These are phyloP conservation scores for Silene noctiflora DNA, from an alignment of 179 eudicot genomes.

Conservation along the genomic window DNA sequence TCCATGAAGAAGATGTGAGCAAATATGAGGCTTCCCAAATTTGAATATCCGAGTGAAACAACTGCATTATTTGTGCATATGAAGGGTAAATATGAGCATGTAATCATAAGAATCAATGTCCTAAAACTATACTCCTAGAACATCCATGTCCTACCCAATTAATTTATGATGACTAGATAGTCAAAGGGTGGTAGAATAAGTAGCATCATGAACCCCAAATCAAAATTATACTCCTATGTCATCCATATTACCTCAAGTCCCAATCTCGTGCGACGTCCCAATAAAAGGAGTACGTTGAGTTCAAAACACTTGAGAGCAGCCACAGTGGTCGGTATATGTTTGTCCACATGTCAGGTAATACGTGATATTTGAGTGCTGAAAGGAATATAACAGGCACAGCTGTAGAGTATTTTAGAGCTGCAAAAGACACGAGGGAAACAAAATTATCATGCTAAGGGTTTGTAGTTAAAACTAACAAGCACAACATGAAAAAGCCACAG, in stretches of 20 bases:
- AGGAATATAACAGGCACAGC: slow-evolving; percentile 95
- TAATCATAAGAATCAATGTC: neutral
- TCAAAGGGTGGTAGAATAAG: neutral
- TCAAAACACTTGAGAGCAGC: slow-evolving; percentile 75
- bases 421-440: slow-evolving; percentile 26
- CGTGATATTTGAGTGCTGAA: slow-evolving; percentile 93
- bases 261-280: slow-evolving; percentile 98
- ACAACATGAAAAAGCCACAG: neutral
- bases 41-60: slow-evolving; percentile 96
- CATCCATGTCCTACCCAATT: neutral
- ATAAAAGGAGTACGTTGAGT: slow-evolving; percentile 87
- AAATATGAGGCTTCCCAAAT: slow-evolving; percentile 62
- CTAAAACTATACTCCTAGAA: neutral
- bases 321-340: slow-evolving; percentile 80
- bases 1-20: slow-evolving; percentile 60
- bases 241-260: slow-evolving; percentile 79
- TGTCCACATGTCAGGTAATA: slow-evolving; percentile 82
- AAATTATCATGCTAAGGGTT: slow-evolving; percentile 21
- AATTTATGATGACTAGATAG: neutral
- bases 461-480: neutral
- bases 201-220: neutral
- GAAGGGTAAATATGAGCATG: neutral
- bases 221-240: neutral
- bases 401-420: slow-evolving; percentile 96
- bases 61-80: slow-evolving; percentile 37